Percentiles rank a stretch among this genome's conserved stretches.
phyloP scores from a whole-genome alignment of 257 asterid genomes.

The Thymus mandschuricus region DNA sequence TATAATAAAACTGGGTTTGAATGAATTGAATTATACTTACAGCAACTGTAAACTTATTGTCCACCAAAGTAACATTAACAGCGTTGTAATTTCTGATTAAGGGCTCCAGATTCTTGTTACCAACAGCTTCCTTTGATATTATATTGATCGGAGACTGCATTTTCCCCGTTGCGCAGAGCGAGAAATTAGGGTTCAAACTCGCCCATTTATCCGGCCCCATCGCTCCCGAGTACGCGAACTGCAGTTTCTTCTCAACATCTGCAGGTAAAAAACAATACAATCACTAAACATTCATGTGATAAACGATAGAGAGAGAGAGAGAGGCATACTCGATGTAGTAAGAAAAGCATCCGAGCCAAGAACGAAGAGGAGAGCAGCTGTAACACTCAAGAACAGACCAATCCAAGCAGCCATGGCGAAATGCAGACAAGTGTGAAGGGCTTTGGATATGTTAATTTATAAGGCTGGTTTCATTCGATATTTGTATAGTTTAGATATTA shows the following conservation, averaged over 20 bases:
- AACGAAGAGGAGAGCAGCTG: slow-evolving; percentile 30
- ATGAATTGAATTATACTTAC: slow-evolving; percentile 30
- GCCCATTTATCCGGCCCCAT: slow-evolving; percentile 79
- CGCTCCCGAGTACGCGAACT: slow-evolving; percentile 67
- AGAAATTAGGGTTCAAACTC: slow-evolving; percentile 58
- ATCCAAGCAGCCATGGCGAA: slow-evolving; percentile 30
- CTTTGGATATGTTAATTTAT: too few species aligned
- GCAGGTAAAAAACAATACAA: not conserved
- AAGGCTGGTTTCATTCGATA: not conserved
- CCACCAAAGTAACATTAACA: slow-evolving; percentile 62
- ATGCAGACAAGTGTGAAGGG: not conserved
- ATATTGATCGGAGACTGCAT: slow-evolving; percentile 77
- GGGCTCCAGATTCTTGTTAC: slow-evolving; percentile 49
- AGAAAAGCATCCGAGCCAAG: slow-evolving; percentile 31
- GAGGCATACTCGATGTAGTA: slow-evolving; percentile 24
- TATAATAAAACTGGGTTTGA: too few species aligned
- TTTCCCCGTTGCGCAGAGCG: slow-evolving; percentile 62
- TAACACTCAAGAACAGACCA: slow-evolving; percentile 14
- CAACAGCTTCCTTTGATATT: slow-evolving; percentile 25
- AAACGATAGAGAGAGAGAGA: not conserved
- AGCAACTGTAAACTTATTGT: slow-evolving; percentile 68
- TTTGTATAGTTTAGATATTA: not conserved
- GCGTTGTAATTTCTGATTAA: slow-evolving; percentile 46
- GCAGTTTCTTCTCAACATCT: slow-evolving; percentile 32
- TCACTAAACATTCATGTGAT: not conserved